Conservation (phyloP, 23 red algal genomes). For the Gracilaria caudata region DNA sequence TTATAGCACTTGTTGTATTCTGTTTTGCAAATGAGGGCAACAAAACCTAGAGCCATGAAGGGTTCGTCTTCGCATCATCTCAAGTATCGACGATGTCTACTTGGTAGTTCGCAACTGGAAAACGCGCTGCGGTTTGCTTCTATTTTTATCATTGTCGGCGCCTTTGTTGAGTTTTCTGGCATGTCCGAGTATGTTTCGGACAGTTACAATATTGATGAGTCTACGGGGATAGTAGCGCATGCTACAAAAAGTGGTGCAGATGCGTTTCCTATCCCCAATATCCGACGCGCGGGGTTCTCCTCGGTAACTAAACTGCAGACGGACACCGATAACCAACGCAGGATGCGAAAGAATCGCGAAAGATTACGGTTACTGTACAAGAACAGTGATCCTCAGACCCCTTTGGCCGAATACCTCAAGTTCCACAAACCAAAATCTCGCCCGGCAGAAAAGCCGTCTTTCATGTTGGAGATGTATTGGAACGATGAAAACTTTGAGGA, state of each 20-base stretch:
- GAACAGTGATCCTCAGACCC: slow-evolving; percentile 22
- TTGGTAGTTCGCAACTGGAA: slow-evolving; percentile 26
- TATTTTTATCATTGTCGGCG: slow-evolving; percentile 49
- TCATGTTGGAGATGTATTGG: slow-evolving; percentile 59
- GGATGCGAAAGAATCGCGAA: background rate
- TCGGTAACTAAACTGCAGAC: background rate
- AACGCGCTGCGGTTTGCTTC: slow-evolving; percentile 42
- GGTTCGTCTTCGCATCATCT: slow-evolving; percentile 44
- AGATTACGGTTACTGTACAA: slow-evolving; percentile 30
- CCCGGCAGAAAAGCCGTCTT: slow-evolving; percentile 10
- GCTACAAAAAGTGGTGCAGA: slow-evolving; percentile 7
- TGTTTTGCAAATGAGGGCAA: background rate
- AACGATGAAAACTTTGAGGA: slow-evolving; percentile 55
- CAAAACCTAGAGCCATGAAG: background rate
- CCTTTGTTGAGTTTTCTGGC: slow-evolving; percentile 61
- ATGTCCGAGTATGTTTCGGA: slow-evolving; percentile 40
- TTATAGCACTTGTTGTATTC: background rate
- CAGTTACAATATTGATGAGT: slow-evolving; percentile 19
- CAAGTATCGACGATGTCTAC: slow-evolving; percentile 32
- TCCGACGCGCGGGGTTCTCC: background rate
- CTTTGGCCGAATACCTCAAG: slow-evolving; percentile 14
- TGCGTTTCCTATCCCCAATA: slow-evolving; percentile 12
- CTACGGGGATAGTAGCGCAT: background rate
- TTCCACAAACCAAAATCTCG: background rate
- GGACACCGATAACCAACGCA: background rate